Base-by-base conservation (phyloP, 768 basidiomycete species). In the Termitomyces sp. region DNA sequence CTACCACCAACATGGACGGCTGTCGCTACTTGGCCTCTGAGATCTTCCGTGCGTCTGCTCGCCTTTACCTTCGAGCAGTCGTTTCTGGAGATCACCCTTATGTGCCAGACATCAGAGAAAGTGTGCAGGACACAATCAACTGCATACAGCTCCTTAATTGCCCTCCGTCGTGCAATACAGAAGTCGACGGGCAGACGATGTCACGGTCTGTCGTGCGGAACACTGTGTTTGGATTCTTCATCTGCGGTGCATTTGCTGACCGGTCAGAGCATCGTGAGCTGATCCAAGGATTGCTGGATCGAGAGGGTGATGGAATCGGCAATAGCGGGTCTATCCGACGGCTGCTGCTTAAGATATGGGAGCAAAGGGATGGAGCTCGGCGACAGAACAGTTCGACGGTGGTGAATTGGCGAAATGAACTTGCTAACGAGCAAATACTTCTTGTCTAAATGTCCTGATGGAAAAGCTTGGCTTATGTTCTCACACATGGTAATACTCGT, bases 141-240 rank as follows among this genome's bases (percentile, higher is more conserved):
- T 76, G 79, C 60, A 73, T 88, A 57, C 69, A 64, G 59, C 16
- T 76, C 79, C 59, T 76, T 72, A 34, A 68, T 65, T 51, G 67
- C 33, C 62, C 65, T 73, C 63, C 57, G 1, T 58, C 57, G 2
- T 58, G 22, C 47, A 60, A 54, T 54, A 58, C 53, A 42, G 45
- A 42, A 39, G 53, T 58, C 30, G 52, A 52, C 63, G 63, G 58
- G 22, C 63, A 59, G n/a, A 69, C 63, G 46, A 72, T 76, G 44
- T 73, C 78, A 49, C 78, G 79, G 45, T 77, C 81, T 15, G 86
- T 92, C 30, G 80, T 91, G 58, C 78, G 89, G 41, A 89, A 86
- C 72, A 90, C 89, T 30, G 88, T 92, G 64, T 91, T 92, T 65
- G 81, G 83, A 47, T 84, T 90, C 59, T 91, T 86, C 66, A 80